phyloP scores from a whole-genome alignment of 192 early-diverging fungal species.

The Pilaira anomala region DNA sequence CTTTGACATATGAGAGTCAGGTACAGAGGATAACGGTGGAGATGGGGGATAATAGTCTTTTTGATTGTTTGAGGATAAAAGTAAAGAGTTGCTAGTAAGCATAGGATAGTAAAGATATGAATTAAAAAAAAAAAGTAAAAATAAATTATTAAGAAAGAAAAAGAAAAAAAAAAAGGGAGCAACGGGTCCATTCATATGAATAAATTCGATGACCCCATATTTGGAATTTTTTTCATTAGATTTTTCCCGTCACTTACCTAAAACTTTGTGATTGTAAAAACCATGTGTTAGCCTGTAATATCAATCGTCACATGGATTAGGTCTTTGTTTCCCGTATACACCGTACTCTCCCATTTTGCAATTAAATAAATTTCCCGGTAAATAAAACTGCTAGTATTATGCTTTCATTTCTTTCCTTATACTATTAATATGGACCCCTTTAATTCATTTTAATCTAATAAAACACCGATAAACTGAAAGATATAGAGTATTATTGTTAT shows the following conservation, averaged over 20 bases:
- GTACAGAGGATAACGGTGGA: conserved; percentile 2
- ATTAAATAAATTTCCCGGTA: no score
- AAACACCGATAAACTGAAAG: no score
- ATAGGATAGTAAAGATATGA: not conserved
- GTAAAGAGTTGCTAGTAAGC: conserved; percentile 11
- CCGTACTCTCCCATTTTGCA: no score
- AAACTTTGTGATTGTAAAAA: not conserved
- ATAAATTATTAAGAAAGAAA: not conserved
- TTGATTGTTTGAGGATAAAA: conserved; percentile 13
- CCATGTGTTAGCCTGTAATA: no score
- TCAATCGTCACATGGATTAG: no score
- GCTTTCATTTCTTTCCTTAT: no score
- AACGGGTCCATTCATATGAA: conserved; percentile 16
- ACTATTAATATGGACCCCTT: no score
- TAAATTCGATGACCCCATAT: conserved; percentile 4
- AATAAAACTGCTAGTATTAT: no score
- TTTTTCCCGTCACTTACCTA: conserved; percentile 17
- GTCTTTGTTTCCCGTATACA: no score
- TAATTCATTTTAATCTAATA: no score
- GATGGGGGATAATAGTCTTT: conserved; percentile 16
- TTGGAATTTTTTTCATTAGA: conserved; percentile 8
- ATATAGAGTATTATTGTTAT: no score
- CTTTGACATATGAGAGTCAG: not conserved
- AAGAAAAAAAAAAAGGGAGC: conserved; percentile 11
- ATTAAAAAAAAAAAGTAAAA: not conserved